phyloP scores from a whole-genome alignment of 768 basidiomycete species.

The Leccinum variicolor region DNA sequence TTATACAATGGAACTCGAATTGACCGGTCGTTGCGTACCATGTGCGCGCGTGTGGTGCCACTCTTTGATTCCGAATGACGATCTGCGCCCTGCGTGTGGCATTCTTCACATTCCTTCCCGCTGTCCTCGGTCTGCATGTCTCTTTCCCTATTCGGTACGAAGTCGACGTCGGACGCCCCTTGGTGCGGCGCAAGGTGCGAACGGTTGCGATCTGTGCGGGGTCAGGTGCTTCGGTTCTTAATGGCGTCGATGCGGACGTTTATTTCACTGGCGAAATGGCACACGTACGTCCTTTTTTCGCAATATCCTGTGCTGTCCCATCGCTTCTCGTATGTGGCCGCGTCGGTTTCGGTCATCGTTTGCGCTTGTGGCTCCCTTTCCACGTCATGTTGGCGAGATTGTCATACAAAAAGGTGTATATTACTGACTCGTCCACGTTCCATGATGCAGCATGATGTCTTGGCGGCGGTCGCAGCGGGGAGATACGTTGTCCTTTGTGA shows the following conservation, averaged over 20 bases:
- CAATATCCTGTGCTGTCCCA: constrained; percentile 7
- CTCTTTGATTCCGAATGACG: constrained; percentile 12
- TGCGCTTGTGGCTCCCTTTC: background rate
- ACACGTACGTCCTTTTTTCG: constrained; percentile 55
- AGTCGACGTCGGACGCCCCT: constrained; percentile 69
- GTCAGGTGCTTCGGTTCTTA: constrained; percentile 76
- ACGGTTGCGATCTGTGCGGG: constrained; percentile 91
- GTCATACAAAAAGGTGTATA: background rate
- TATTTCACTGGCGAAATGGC: constrained; percentile 93
- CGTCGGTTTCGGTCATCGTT: background rate
- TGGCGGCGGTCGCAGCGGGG: constrained; percentile 74
- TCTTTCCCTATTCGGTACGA: constrained; percentile 8
- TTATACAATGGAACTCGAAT: background rate
- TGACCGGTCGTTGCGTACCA: background rate
- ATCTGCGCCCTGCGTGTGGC: constrained; percentile 14
- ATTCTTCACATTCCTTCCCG: constrained; percentile 19
- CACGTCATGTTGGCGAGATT: constrained; percentile 10
- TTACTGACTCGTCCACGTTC: background rate
- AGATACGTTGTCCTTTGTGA: constrained; percentile 82
- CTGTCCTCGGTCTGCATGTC: background rate
- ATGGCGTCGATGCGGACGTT: constrained; percentile 72
- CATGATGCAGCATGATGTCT: constrained; percentile 73
- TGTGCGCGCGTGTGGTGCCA: background rate
- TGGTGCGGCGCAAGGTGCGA: constrained; percentile 35
- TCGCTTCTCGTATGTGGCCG: constrained; percentile 2